phyloP scores from a whole-genome alignment of 176 grass and related monocot genomes.

The Poa pratensis region DNA sequence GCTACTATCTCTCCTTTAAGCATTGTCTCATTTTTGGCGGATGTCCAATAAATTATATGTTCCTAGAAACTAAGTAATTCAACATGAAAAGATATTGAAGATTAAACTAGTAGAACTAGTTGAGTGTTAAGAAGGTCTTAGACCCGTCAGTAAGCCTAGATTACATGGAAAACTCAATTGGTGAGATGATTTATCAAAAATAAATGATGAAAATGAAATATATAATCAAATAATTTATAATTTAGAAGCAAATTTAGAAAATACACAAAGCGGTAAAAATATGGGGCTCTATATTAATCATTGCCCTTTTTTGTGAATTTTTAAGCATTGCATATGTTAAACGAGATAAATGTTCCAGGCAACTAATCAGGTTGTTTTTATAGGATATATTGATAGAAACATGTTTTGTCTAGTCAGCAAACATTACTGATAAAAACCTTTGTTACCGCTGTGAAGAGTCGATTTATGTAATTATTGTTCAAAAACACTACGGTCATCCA shows the following conservation, averaged over 20 bases:
- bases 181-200: not conserved
- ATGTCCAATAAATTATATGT: not conserved
- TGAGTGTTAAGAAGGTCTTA: not conserved
- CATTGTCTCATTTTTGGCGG: not conserved
- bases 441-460: no score
- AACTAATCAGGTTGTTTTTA: no score
- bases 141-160: rapidly evolving
- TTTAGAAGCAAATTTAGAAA: not conserved
- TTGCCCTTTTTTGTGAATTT: no score
- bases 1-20: not conserved
- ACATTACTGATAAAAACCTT: no score
- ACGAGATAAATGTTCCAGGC: no score
- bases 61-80: not conserved
- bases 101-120: not conserved
- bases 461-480: no score
- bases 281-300: no score
- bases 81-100: not conserved
- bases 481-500: no score
- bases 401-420: no score
- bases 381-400: no score
- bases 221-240: not conserved
- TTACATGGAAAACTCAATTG: not conserved
- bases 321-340: no score
- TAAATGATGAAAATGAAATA: not conserved
- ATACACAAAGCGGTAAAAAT: no score